phyloP scores from a whole-genome alignment of 257 asterid species.

The Solanum rostratum region DNA sequence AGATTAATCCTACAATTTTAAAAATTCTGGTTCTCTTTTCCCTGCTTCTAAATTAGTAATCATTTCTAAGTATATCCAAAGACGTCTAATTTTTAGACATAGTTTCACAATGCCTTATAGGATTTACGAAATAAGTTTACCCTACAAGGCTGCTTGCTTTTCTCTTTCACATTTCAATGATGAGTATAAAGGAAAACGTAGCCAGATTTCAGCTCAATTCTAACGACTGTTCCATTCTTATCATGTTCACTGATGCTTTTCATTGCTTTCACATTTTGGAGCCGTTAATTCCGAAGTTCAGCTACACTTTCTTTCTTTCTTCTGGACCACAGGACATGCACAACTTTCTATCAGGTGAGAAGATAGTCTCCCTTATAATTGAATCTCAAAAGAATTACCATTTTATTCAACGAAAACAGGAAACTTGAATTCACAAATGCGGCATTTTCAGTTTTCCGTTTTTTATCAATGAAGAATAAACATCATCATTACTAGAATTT shows the following conservation, averaged over 20 bases:
- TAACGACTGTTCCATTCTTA: background rate
- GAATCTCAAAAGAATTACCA: background rate
- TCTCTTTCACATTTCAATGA: background rate
- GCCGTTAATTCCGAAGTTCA: background rate
- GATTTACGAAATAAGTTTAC: background rate
- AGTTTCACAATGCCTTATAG: background rate
- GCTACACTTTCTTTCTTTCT: background rate
- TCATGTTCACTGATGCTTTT: background rate
- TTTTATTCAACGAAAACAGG: background rate
- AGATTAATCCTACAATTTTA: background rate
- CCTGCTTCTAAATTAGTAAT: background rate
- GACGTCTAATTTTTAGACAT: background rate
- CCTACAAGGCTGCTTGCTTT: background rate
- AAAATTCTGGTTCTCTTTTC: background rate
- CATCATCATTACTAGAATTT: background rate
- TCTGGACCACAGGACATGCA: background rate
- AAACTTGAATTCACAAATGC: background rate
- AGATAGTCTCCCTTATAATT: background rate
- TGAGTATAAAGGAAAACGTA: background rate
- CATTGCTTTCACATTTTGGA: background rate
- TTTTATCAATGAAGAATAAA: background rate
- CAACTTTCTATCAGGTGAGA: background rate
- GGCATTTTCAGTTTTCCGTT: background rate
- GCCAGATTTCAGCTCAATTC: background rate
- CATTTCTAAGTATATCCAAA: background rate